phyloP scores from a whole-genome alignment of 306 rosid genomes.

The Clitoria ternatea region DNA sequence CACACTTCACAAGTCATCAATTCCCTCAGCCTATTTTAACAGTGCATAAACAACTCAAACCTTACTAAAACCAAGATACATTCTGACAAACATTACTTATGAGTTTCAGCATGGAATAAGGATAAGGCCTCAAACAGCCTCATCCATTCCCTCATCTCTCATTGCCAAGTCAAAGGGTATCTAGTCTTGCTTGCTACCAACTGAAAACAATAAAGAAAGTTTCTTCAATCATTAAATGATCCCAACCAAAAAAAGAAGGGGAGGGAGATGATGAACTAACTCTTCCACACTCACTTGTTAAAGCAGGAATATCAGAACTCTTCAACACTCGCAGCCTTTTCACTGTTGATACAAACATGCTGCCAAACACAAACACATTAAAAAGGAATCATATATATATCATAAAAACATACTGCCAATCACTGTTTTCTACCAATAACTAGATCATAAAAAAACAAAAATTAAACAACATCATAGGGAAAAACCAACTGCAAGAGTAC shows the following conservation, averaged over 20 bases:
- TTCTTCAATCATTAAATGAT: neutral
- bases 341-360: slow-evolving; percentile 86
- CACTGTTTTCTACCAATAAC: slow-evolving; percentile 11
- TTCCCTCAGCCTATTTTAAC: neutral
- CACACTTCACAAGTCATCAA: neutral
- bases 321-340: slow-evolving; percentile 83
- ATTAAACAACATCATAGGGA: neutral
- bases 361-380: slow-evolving; percentile 36
- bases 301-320: slow-evolving; percentile 66
- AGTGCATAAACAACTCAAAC: neutral
- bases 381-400: neutral
- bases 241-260: neutral
- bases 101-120: slow-evolving; percentile 19
- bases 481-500: slow-evolving; percentile 3
- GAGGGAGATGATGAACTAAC: neutral
- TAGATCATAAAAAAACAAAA: neutral
- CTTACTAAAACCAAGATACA: slow-evolving; percentile 8
- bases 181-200: slow-evolving; percentile 40
- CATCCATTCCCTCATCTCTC: slow-evolving; percentile 35
- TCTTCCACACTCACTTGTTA: slow-evolving; percentile 50
- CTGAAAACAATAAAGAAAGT: neutral
- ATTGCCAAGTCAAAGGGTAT: slow-evolving; percentile 23
- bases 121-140: slow-evolving; percentile 17
- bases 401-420: neutral
- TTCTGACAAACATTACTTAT: slow-evolving; percentile 26